Conservation (phyloP, 345 rosid genomes). For the Corymbia maculata region DNA sequence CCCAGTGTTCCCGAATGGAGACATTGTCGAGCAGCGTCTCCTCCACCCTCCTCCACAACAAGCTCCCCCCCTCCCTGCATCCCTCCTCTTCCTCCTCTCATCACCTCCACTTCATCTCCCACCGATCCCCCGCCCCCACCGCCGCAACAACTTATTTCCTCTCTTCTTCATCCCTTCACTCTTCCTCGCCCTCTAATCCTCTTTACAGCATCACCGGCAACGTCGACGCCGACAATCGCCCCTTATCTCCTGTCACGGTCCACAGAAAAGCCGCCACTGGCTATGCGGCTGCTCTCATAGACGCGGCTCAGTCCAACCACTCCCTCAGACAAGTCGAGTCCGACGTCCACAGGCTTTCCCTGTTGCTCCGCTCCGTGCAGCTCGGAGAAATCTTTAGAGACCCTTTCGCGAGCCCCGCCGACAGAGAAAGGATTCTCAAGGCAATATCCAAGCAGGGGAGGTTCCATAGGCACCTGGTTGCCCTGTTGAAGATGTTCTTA, state of each 20-base stretch:
- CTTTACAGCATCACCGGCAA: neutral
- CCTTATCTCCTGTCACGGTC: conserved; percentile 1
- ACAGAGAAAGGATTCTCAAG: conserved; percentile 17
- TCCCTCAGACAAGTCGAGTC: conserved; percentile 29
- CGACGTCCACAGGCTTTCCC: conserved; percentile 35
- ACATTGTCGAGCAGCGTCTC: conserved; percentile 45
- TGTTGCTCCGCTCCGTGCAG: conserved; percentile 8
- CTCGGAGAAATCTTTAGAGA: conserved; percentile 12
- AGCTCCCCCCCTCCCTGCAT: conserved; percentile 6
- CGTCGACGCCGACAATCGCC: neutral
- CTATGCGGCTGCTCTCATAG: conserved; percentile 70
- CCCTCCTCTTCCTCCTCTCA: conserved; percentile 3
- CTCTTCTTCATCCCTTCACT: conserved; percentile 6
- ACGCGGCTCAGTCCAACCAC: conserved; percentile 32
- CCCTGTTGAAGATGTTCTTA: conserved; percentile 43
- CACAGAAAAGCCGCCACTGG: conserved; percentile 54
- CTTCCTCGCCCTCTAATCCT: neutral
- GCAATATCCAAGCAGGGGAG: conserved; percentile 23
- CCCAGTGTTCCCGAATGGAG: conserved; percentile 25
- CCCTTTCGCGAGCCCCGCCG: neutral
- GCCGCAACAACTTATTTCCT: conserved; percentile 1
- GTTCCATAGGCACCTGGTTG: conserved; percentile 31
- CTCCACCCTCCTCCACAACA: conserved; percentile 17
- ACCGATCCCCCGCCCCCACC: conserved; percentile 16
- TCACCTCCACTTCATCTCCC: conserved; percentile 9